phyloP scores from a whole-genome alignment of 2,329 filamentous ascomycete genomes.

The Bipolaris sorokiniana region DNA sequence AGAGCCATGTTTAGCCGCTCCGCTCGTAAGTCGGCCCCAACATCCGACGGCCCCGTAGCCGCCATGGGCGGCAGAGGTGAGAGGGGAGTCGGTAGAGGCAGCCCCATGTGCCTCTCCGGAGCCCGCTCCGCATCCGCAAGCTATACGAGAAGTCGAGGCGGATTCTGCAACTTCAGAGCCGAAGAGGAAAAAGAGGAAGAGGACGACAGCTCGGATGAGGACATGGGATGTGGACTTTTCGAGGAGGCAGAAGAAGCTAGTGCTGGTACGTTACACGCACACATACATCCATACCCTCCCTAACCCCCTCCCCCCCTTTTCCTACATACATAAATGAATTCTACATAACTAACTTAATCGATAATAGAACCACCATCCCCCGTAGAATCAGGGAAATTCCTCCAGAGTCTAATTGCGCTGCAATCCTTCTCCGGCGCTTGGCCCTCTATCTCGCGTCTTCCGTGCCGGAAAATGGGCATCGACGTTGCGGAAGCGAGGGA shows the following conservation, averaged over 20 bases:
- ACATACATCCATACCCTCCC: no score
- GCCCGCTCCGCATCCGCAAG: no score
- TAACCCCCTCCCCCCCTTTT: no score
- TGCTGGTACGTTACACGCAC: background rate
- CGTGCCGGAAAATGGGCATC: background rate
- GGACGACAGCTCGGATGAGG: background rate
- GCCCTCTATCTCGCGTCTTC: background rate
- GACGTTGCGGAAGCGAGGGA: background rate
- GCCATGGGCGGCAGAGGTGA: no score
- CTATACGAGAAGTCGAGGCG: background rate
- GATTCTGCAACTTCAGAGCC: no score
- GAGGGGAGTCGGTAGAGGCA: no score
- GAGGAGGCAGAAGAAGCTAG: background rate
- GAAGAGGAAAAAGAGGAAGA: background rate
- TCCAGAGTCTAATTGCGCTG: conserved; percentile 3
- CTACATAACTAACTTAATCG: no score
- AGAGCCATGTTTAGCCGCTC: no score
- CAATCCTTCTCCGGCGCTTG: conserved; percentile 9
- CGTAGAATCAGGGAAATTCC: background rate
- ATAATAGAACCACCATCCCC: background rate
- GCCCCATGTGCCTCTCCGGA: no score
- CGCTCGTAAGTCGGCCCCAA: no score
- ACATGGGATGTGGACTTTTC: background rate
- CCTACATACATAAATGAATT: no score
- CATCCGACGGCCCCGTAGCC: no score